Percentiles rank a stretch among this genome's conserved stretches.
phyloP scores from a whole-genome alignment of 805 yeast species.

The Teunomyces barrocoloradensis region DNA sequence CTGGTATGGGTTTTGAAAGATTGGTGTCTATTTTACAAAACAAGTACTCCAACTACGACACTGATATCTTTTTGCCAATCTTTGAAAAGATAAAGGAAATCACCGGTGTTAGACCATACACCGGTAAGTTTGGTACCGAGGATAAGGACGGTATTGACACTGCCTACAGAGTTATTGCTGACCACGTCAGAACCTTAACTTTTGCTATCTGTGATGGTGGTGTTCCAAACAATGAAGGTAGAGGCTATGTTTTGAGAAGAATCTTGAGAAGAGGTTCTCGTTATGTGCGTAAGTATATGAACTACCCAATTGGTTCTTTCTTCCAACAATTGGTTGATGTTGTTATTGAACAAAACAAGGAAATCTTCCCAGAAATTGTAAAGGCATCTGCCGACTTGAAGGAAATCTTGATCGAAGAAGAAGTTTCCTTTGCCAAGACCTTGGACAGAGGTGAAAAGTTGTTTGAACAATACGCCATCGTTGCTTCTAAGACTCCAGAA shows the following conservation, averaged over 20 bases:
- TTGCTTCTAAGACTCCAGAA: constrained; percentile 70
- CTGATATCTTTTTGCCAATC: constrained; percentile 92
- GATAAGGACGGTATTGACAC: constrained; percentile 95
- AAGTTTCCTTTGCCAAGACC: constrained; percentile 90
- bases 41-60: constrained; percentile 90
- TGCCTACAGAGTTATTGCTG: constrained; percentile 97
- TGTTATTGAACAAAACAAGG: constrained; percentile 80
- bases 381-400: constrained; percentile 70
- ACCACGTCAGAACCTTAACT: constrained; percentile 95
- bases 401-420: constrained; percentile 95
- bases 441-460: constrained; percentile 96
- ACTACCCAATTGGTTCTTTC: constrained; percentile 91
- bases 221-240: constrained; percentile 98
- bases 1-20: constrained; percentile 99
- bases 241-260: constrained; percentile 97
- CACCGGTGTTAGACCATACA: constrained; percentile 87
- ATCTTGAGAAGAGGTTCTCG: constrained; percentile 97
- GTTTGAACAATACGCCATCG: constrained; percentile 87
- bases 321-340: constrained; percentile 92
- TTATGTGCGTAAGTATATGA: constrained; percentile 93
- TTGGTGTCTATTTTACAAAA: constrained; percentile 91
- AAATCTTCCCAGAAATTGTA: constrained; percentile 87
- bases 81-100: constrained; percentile 85
- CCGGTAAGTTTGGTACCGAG: constrained; percentile 90
- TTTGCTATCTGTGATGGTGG: constrained; percentile 98